A percentile compares a stretch with the other conserved stretches of the same genome.
phyloP scores from a whole-genome alignment of 2,329 filamentous ascomycete species.

The Claviceps africana region DNA sequence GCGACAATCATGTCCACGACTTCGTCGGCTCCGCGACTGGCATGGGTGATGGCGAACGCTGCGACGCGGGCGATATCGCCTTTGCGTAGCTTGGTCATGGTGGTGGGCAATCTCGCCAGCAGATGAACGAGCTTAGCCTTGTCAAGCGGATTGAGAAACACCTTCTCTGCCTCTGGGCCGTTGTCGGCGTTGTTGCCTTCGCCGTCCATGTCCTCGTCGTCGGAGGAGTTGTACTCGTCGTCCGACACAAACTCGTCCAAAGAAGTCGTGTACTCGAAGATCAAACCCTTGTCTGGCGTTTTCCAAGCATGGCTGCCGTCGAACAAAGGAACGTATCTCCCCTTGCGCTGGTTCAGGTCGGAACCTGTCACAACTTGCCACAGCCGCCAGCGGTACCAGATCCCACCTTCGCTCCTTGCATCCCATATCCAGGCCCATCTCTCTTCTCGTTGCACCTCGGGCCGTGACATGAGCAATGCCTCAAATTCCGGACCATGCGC shows the following conservation, averaged over 20 bases:
- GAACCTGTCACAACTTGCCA: constrained; percentile 72
- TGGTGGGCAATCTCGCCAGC: constrained; percentile 67
- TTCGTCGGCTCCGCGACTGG: constrained; percentile 73
- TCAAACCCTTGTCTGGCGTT: constrained; percentile 52
- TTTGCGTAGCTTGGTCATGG: constrained; percentile 58
- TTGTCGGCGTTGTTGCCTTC: constrained; percentile 37
- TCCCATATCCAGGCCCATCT: constrained; percentile 95
- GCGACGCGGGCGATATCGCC: constrained; percentile 79
- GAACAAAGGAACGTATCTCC: constrained; percentile 52
- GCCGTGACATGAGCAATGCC: constrained; percentile 75
- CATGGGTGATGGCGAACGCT: constrained; percentile 78
- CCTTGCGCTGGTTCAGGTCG: constrained; percentile 29
- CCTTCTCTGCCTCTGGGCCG: constrained; percentile 33
- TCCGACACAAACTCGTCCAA: constrained; percentile 73
- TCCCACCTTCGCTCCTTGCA: constrained; percentile 58
- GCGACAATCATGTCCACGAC: constrained; percentile 77
- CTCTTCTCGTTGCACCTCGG: constrained; percentile 71
- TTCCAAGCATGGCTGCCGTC: constrained; percentile 69
- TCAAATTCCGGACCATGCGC: constrained; percentile 79
- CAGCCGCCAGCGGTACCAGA: constrained; percentile 87
- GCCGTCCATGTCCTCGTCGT: constrained; percentile 61
- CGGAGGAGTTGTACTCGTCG: constrained; percentile 72
- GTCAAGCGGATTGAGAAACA: constrained; percentile 67
- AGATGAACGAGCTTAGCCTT: constrained; percentile 76
- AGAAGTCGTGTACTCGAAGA: constrained; percentile 65